Base-by-base conservation (phyloP, 2,329 filamentous ascomycete genomes). In the Pseudogymnoascus sp. region DNA sequence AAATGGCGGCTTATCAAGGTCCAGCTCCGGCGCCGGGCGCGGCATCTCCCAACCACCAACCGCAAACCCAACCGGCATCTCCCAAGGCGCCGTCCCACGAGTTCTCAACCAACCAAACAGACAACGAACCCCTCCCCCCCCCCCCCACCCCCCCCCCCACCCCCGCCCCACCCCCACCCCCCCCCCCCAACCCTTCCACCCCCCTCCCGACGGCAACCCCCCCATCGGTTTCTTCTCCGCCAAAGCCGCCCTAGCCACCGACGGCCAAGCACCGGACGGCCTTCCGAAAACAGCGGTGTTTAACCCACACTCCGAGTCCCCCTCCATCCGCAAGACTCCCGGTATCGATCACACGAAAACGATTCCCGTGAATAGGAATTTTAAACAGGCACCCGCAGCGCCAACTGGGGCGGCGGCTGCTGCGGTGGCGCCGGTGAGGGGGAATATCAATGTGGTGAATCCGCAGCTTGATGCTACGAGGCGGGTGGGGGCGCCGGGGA, bases 291-390 rank as follows among this genome's bases (percentile, higher is more conserved):
- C 56, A 31, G 56, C 56, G 11, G 77, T 80, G 23, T 93, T 92
- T 73, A 88, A 92, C 69, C 89, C 88, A 2, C 86, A 86, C 64
- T 81, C 85, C 5, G 88, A 92, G 70, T 91, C 87, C 65, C 92
- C 92, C 0, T 94, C 92, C 0, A 92, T 96, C 71, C 85, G 91
- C 65, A 92, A 93, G 72, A 97, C 93, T 0, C 89, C 89, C 0
- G 92, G 92, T 2, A 83, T 97, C 40, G 91, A 97, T 70, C 91
- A 95, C 71, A 85, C 78, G 21, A 87, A 84, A 61, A 35, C 56
- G 1, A 23, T 25, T 2, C 12, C 31, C 31, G 28, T 60, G 12
- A 60, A 60, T 16, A 12, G 35, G 56, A 60, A 78, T 53, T 76
- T 80, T 0, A 78, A 82, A 66, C 82, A 86, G 64, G 77, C 84